Base-by-base conservation (phyloP, 257 asterid species). In the Orobanche coerulescens region DNA sequence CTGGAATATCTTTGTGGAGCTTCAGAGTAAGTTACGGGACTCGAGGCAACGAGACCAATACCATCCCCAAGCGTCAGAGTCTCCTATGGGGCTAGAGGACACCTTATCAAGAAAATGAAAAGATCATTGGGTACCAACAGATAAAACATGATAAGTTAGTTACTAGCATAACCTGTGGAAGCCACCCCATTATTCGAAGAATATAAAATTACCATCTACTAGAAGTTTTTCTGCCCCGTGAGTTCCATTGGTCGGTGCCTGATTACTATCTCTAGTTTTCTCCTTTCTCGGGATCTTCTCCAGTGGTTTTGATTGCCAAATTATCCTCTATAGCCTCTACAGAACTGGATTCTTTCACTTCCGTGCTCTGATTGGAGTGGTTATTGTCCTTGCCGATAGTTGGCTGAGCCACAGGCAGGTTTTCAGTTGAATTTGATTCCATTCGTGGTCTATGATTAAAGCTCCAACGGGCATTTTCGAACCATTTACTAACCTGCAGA, bases 391-490 rank as follows among this genome's bases (percentile, higher is more conserved):
- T 43, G 40, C 19, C 62, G 36, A 15, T 19, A 15, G 63, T 53
- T 73, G 72, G 64, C 59, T 58, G 75, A 65, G 76, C 66, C 62
- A 62, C 76, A 23, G 79, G 75, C 19, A 64, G 71, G 36, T 61
- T 76, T 68, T 69, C 82, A 18, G 54, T 60, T 20, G 73, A 49
- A 64, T 47, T 66, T 62, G 84, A 50, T 46, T 67, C 72, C 68
- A 70, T 50, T 34, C 16, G 75, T 65, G 85, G 65, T 57, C 84
- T 73, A 74, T 89, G 94, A 65, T 81, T 71, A 64, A 23, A 74
- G 72, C 93, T 81, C 95, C 94, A 88, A 10, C 99, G 94, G 50
- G 96, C 78, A 79, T 93, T 90, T 40, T 76, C 92, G 55, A 93
- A 92, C 98, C 99, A 93, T 75, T 83, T 89, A 56, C 62, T 5